Conservation (phyloP, 768 basidiomycete genomes). For the Psilocybe subaeruginosa region DNA sequence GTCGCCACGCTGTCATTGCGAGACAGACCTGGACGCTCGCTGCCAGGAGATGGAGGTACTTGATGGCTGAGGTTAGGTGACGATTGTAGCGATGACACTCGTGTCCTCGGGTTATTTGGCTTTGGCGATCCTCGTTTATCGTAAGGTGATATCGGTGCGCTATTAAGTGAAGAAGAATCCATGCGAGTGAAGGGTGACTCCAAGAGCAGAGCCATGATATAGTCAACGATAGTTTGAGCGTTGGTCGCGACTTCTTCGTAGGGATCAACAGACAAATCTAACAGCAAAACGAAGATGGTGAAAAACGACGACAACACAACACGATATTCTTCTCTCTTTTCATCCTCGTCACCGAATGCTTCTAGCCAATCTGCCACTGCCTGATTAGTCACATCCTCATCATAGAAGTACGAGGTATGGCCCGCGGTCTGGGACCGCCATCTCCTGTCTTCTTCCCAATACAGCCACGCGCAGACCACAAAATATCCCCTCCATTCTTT, state of each 20-base stretch:
- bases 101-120: slow-evolving; percentile 42
- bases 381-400: slow-evolving; percentile 74
- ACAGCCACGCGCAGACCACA: slow-evolving; percentile 94
- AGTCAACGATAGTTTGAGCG: slow-evolving; percentile 91
- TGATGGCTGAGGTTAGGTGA: slow-evolving; percentile 43
- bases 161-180: slow-evolving; percentile 64
- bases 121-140: slow-evolving; percentile 39
- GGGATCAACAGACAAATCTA: slow-evolving; percentile 92
- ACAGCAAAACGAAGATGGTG: slow-evolving; percentile 85
- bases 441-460: slow-evolving; percentile 88
- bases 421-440: slow-evolving; percentile 49
- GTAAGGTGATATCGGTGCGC: slow-evolving; percentile 45
- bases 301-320: slow-evolving; percentile 91
- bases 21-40: slow-evolving; percentile 48
- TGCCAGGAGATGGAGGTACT: slow-evolving; percentile 46
- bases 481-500: slow-evolving; percentile 98
- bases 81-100: slow-evolving; percentile 54
- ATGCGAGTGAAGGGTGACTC: slow-evolving; percentile 87
- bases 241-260: slow-evolving; percentile 91
- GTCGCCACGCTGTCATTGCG: slow-evolving; percentile 67
- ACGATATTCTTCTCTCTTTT: slow-evolving; percentile 73
- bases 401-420: slow-evolving; percentile 39
- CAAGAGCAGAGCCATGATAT: slow-evolving; percentile 85
- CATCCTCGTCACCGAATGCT: slow-evolving; percentile 65
- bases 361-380: slow-evolving; percentile 84